A percentile compares a stretch with the other conserved stretches of the same genome.
phyloP scores from a whole-genome alignment of 495 filamentous ascomycete species.

The Sordaria brevicollis region DNA sequence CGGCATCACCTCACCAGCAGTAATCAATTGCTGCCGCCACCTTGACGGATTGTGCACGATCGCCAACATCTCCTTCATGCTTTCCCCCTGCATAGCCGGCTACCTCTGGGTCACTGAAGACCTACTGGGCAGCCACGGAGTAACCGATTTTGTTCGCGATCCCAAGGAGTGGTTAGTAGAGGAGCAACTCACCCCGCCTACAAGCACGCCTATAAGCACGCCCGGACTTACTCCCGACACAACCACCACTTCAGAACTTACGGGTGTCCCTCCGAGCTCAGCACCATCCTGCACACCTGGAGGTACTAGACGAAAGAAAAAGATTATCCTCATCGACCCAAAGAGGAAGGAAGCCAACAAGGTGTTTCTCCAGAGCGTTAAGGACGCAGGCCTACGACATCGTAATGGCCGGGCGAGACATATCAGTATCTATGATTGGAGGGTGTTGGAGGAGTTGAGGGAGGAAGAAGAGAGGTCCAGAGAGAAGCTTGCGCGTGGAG shows the following conservation, averaged over 20 bases:
- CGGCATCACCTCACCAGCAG: not conserved
- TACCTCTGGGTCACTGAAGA: constrained; percentile 33
- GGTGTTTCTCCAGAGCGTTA: constrained; percentile 27
- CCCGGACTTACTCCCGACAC: too few species aligned
- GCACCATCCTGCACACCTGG: constrained; percentile 30
- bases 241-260: constrained; percentile 4
- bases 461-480: constrained; percentile 23
- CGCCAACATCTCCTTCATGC: constrained; percentile 27
- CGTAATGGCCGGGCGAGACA: constrained; percentile 26
- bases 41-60: constrained; percentile 19
- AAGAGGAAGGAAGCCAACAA: constrained; percentile 25
- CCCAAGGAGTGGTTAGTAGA: constrained; percentile 20
- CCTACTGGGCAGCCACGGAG: constrained; percentile 31
- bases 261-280: constrained; percentile 12
- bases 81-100: constrained; percentile 34
- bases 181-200: not conserved
- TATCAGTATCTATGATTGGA: constrained; percentile 41
- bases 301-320: constrained; percentile 17
- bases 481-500: too few species aligned
- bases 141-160: constrained; percentile 19
- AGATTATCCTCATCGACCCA: constrained; percentile 37
- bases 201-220: not conserved
- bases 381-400: constrained; percentile 20
- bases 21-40: constrained; percentile 6
- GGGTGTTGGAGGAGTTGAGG: constrained; percentile 32